Percentiles rank a stretch among this genome's conserved stretches.
Evolutionary conservation across 768 basidiomycete species (phyloP).

Genomic region (Hemileccinum rubropunctum): DNA sequence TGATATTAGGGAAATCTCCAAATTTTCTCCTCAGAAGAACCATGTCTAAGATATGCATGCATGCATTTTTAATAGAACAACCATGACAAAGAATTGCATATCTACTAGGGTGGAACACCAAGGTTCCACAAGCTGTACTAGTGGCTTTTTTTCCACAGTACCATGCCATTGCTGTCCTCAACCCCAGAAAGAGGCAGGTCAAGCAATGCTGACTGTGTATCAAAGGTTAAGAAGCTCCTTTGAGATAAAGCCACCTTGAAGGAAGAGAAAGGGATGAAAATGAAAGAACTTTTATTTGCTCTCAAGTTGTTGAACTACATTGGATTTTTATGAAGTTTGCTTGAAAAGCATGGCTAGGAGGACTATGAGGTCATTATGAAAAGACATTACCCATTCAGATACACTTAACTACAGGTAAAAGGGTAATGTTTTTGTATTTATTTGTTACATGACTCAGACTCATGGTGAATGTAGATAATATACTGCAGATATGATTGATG

Average conservation of each 20-base stretch:
- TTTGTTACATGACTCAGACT: too few species aligned
- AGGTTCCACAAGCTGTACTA: too few species aligned
- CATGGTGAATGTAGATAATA: neutral
- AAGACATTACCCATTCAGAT: slow-evolving; percentile 1
- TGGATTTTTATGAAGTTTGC: neutral
- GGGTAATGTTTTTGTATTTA: too few species aligned
- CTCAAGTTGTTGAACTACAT: neutral
- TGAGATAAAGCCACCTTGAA: neutral
- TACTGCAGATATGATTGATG: neutral
- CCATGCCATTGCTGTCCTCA: too few species aligned
- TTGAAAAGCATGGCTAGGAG: neutral
- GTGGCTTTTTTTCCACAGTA: too few species aligned
- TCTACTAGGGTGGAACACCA: too few species aligned
- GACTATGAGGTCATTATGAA: neutral
- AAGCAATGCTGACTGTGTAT: slow-evolving; percentile 1
- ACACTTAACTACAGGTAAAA: neutral
- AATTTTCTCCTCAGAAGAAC: too few species aligned
- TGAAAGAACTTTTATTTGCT: neutral
- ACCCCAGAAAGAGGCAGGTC: too few species aligned
- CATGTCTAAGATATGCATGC: too few species aligned
- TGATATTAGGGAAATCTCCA: too few species aligned
- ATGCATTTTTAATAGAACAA: too few species aligned
- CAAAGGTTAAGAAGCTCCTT: slow-evolving; percentile 1
- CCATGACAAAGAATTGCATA: too few species aligned
- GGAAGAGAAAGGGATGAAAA: neutral